A percentile compares a stretch with the other conserved stretches of the same genome.
Evolutionary conservation across 2,329 filamentous ascomycete genomes (phyloP).

Genomic region (Ilyonectria sp.): DNA sequence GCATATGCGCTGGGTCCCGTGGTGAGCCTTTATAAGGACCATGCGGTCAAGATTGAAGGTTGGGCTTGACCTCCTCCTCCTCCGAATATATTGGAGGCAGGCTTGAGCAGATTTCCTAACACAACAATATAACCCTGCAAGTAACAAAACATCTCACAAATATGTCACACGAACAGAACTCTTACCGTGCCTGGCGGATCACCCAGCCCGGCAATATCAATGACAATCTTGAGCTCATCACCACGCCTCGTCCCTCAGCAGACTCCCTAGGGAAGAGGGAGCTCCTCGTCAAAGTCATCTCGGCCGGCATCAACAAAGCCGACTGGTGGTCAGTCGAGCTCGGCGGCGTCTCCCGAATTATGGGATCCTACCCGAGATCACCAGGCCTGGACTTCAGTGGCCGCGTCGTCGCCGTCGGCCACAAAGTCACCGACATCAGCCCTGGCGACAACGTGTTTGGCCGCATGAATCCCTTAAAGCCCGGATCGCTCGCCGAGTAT

Average conservation of each 20-base stretch:
- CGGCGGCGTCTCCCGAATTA: neutral
- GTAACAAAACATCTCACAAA: neutral
- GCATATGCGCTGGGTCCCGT: neutral
- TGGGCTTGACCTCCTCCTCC: neutral
- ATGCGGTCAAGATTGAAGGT: neutral
- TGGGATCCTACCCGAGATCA: neutral
- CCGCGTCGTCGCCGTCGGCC: neutral
- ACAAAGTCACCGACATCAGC: neutral
- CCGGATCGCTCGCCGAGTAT: slow-evolving; percentile 52
- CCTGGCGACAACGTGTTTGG: neutral
- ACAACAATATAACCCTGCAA: neutral
- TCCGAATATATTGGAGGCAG: neutral
- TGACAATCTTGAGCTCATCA: neutral
- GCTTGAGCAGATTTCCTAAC: neutral
- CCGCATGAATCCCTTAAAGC: neutral
- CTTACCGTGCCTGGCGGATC: neutral
- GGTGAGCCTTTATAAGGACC: neutral
- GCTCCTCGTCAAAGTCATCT: neutral
- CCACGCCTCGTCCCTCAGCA: neutral
- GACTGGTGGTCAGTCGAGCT: neutral
- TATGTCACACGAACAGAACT: neutral
- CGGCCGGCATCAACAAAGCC: neutral
- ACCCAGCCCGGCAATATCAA: neutral
- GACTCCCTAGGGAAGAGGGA: neutral
- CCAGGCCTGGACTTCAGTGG: neutral